Conservation (phyloP, 2,329 filamentous ascomycete species). For the Hypocrella siamensis region DNA sequence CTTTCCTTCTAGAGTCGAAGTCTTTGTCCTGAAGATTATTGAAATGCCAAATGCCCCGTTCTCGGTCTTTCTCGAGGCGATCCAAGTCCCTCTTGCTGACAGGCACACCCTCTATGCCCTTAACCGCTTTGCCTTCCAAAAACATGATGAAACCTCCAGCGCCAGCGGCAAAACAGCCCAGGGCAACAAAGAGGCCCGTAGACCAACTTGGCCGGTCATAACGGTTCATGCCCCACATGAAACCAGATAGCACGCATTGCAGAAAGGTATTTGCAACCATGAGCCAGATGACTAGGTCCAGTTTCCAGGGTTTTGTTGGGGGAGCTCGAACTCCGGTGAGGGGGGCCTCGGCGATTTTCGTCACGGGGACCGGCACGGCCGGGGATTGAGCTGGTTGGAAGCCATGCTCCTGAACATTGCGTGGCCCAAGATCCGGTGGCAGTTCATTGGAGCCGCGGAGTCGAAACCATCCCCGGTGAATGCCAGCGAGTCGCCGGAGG, state of each 20-base stretch:
- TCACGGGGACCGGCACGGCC: constrained; percentile 44
- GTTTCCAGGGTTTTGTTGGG: constrained; percentile 54
- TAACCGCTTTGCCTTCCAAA: constrained; percentile 55
- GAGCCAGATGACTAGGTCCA: constrained; percentile 66
- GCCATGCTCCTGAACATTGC: constrained; percentile 27
- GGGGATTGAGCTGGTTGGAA: constrained; percentile 18
- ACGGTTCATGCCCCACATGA: constrained; percentile 73
- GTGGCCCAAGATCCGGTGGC: constrained; percentile 34
- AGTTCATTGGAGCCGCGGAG: constrained; percentile 49
- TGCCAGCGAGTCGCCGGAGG: constrained; percentile 54
- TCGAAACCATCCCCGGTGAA: constrained; percentile 63
- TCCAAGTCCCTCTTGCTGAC: constrained; percentile 39
- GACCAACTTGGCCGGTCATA: constrained; percentile 64
- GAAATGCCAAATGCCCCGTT: constrained; percentile 41
- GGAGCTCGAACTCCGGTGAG: constrained; percentile 57
- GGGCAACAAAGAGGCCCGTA: constrained; percentile 61
- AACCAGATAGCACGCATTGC: constrained; percentile 55
- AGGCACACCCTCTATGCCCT: constrained; percentile 54
- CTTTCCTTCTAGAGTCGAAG: constrained; percentile 5
- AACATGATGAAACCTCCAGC: constrained; percentile 56
- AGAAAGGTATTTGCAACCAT: constrained; percentile 69
- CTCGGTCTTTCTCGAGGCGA: constrained; percentile 33
- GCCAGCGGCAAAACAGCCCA: constrained; percentile 56
- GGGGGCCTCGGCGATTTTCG: constrained; percentile 48
- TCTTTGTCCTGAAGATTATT: constrained; percentile 23